Conservation (phyloP, 2,329 filamentous ascomycete genomes). For the Albifimbria verrucaria region DNA sequence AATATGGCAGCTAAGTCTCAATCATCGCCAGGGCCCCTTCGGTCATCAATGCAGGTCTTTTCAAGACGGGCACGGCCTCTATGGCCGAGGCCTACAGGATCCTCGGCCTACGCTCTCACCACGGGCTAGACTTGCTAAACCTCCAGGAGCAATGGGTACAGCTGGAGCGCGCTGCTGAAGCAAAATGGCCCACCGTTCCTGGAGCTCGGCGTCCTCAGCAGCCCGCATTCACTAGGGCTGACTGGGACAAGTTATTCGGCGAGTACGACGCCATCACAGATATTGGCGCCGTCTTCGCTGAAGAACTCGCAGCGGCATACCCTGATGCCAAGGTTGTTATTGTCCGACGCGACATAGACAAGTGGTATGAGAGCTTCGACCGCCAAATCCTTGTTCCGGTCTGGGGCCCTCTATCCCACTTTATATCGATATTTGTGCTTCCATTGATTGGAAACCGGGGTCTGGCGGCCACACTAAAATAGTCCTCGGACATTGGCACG, state of each 20-base stretch:
- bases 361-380: slow-evolving; percentile 21
- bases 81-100: slow-evolving; percentile 1
- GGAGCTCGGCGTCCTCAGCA: neutral
- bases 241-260: slow-evolving; percentile 22
- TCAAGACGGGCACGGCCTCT: slow-evolving; percentile 1
- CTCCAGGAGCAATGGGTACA: neutral
- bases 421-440: neutral
- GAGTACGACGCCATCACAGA: slow-evolving; percentile 23
- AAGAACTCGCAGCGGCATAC: slow-evolving; percentile 22
- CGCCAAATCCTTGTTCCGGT: neutral
- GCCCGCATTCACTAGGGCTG: slow-evolving; percentile 8
- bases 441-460: neutral
- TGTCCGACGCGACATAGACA: slow-evolving; percentile 21
- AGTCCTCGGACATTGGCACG: slow-evolving; percentile 7
- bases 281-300: slow-evolving; percentile 16
- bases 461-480: slow-evolving; percentile 11
- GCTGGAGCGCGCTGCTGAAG: neutral
- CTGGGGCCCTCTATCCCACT: neutral
- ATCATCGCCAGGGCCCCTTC: no score
- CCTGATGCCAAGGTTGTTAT: slow-evolving; percentile 27
- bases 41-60: slow-evolving; percentile 1
- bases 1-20: no score
- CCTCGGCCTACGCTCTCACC: neutral
- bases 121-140: neutral
- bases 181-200: neutral